A percentile compares a stretch with the other conserved stretches of the same genome.
These are phyloP conservation scores for Magnusiomyces tetraspermus DNA, from an alignment of 1,139 yeast genomes.

Conservation along the genomic window DNA sequence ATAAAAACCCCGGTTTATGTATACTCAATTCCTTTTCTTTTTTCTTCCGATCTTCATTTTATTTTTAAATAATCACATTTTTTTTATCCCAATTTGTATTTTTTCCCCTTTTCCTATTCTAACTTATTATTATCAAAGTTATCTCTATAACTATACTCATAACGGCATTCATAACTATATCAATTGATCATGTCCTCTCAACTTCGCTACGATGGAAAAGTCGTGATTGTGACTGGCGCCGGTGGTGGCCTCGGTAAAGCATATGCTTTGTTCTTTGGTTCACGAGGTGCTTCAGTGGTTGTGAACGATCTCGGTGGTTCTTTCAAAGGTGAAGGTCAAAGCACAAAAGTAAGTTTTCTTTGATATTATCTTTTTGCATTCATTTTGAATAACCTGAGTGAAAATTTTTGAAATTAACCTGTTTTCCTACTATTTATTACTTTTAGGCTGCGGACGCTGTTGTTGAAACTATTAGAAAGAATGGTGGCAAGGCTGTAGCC, in stretches of 20 bases:
- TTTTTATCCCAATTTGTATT: no score
- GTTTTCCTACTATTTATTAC: not conserved
- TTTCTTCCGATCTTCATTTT: no score
- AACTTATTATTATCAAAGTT: not conserved
- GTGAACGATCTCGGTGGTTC: constrained; percentile 88
- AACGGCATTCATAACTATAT: not conserved
- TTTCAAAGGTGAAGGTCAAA: constrained; percentile 47
- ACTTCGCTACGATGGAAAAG: constrained; percentile 60
- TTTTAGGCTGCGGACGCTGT: constrained; percentile 77
- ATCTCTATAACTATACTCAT: no score
- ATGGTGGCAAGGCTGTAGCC: constrained; percentile 85
- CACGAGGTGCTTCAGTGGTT: constrained; percentile 89
- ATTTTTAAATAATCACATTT: no score
- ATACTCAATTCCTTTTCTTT: no score
- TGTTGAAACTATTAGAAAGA: constrained; percentile 66
- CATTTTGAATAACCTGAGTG: not conserved
- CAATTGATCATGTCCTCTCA: constrained; percentile 17
- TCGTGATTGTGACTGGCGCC: constrained; percentile 89
- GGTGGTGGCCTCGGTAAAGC: constrained; percentile 94
- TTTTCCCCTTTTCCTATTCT: not conserved
- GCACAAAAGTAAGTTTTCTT: constrained; percentile 14
- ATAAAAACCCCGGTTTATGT: no score
- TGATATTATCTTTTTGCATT: not conserved
- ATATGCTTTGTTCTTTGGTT: constrained; percentile 80
- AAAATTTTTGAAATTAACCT: not conserved